A percentile compares a stretch with the other conserved stretches of the same genome.
Conservation (phyloP, 345 rosid genomes). For the Eucalyptus pauciflora region DNA sequence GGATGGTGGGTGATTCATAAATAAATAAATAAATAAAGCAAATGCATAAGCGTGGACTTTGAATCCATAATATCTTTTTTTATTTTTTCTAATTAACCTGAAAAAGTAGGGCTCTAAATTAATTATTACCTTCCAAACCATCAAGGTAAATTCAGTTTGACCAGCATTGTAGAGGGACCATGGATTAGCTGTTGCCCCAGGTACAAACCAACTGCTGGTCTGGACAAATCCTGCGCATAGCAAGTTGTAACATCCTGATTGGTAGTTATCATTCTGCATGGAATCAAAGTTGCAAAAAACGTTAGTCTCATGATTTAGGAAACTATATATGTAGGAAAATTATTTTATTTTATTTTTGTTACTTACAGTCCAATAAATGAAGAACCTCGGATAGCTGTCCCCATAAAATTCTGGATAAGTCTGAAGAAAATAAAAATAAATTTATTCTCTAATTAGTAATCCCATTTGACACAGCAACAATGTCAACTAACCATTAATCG, state of each 20-base stretch:
- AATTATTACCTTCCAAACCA: constrained; percentile 75
- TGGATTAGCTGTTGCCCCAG: constrained; percentile 44
- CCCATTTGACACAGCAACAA: background rate
- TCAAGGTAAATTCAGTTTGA: constrained; percentile 79
- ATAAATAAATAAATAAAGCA: background rate
- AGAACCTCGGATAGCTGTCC: no score
- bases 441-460: no score
- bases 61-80: background rate
- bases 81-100: background rate
- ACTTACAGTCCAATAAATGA: no score
- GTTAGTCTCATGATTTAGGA: background rate
- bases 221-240: constrained; percentile 89
- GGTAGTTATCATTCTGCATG: constrained; percentile 67
- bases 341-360: no score
- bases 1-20: background rate
- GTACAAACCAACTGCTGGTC: constrained; percentile 60
- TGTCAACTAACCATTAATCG: background rate
- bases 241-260: constrained; percentile 97
- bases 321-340: no score
- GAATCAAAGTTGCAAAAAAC: background rate
- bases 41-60: background rate
- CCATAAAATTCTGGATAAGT: constrained; percentile 41
- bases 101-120: background rate
- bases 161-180: constrained; percentile 62
- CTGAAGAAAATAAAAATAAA: constrained; percentile 18